phyloP scores from a whole-genome alignment of 768 basidiomycete genomes.

The Tulasnella sp. region DNA sequence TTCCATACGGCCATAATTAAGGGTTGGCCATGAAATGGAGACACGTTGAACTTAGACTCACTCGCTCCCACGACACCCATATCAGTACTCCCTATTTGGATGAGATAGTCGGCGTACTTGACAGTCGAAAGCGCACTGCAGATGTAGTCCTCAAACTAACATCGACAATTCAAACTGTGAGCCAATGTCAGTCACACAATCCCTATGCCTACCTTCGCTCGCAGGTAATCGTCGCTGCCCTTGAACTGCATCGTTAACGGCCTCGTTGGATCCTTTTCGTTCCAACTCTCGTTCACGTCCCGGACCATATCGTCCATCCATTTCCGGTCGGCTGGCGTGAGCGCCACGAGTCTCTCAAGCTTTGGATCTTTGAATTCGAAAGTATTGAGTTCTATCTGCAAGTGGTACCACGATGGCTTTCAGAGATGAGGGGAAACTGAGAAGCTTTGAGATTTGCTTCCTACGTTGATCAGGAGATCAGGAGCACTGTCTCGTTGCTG shows the following conservation, averaged over 20 bases:
- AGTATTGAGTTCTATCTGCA: slow-evolving; percentile 69
- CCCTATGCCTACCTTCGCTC: slow-evolving; percentile 51
- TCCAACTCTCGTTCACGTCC: slow-evolving; percentile 77
- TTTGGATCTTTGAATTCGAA: slow-evolving; percentile 81
- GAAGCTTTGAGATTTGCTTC: slow-evolving; percentile 15
- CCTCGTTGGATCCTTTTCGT: slow-evolving; percentile 46
- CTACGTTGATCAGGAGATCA: slow-evolving; percentile 81
- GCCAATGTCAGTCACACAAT: not conserved
- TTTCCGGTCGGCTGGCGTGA: slow-evolving; percentile 88
- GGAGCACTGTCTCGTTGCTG: slow-evolving; percentile 70
- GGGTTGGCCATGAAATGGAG: slow-evolving; percentile 23
- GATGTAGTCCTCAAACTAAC: slow-evolving; percentile 88
- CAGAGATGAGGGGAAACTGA: slow-evolving; percentile 1
- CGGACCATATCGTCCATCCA: slow-evolving; percentile 95
- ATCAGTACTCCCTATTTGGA: slow-evolving; percentile 48
- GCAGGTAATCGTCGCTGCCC: slow-evolving; percentile 90
- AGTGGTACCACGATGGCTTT: not conserved
- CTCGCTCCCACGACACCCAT: slow-evolving; percentile 29
- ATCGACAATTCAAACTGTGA: not conserved
- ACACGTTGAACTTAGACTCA: slow-evolving; percentile 1
- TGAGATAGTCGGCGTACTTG: slow-evolving; percentile 78
- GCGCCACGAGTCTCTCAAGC: slow-evolving; percentile 60
- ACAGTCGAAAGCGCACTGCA: slow-evolving; percentile 77
- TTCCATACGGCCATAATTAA: too few relatives aligned
- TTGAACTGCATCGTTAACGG: slow-evolving; percentile 68